Base-by-base conservation (phyloP, 2,329 filamentous ascomycete genomes). In the Colletotrichum truncatum region DNA sequence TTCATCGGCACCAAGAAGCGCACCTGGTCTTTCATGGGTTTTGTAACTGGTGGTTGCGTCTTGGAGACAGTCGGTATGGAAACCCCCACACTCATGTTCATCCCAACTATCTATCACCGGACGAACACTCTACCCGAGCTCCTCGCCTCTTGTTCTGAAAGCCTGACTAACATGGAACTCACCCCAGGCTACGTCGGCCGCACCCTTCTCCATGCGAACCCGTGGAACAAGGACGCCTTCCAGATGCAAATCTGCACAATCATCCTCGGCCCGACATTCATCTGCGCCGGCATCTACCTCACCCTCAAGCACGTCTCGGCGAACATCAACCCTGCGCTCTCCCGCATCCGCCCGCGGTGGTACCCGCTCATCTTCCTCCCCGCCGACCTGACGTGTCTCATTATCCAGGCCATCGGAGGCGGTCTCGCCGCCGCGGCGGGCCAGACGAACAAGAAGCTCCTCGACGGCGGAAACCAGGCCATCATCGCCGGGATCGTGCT, bases 221-320 rank as follows among this genome's bases (percentile, higher is more conserved):
- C 87, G 4, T 90, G 85, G 83, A 77, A 85, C 74, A 71, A 79
- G 12, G 67, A 76, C 56, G 81, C 83, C 64, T 89, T 89, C 76
- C 76, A 88, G 73, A 82, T 85, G 46, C 86, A 89, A 67, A 88
- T 89, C 73, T 83, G 82, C 76, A 79, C 82, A 75, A 86, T 88
- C 76, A 85, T 88, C 75, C 80, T 88, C 53, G 84, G 79, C n/a
- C 85, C 85, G 3, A 87, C 87, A 28, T 81, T 90, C 64, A 80
- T 89, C 75, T 88, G 87, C 75, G 86, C 87, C 68, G 84, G 82
- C 71, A 85, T 90, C 74, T 91, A 90, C 78, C 83, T 91, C 25
- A 89, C 85, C 4, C 83, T 90, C 64, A 88, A 89, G 74, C 87
- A 89, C 78, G 75, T 87, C 68, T 81, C 83, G 63, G 76, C 85